Evolutionary conservation across 768 basidiomycete species (phyloP), one percentile per base, ranked within the genome.

Genomic region (Gloeopeniophorella convolvens): DNA sequence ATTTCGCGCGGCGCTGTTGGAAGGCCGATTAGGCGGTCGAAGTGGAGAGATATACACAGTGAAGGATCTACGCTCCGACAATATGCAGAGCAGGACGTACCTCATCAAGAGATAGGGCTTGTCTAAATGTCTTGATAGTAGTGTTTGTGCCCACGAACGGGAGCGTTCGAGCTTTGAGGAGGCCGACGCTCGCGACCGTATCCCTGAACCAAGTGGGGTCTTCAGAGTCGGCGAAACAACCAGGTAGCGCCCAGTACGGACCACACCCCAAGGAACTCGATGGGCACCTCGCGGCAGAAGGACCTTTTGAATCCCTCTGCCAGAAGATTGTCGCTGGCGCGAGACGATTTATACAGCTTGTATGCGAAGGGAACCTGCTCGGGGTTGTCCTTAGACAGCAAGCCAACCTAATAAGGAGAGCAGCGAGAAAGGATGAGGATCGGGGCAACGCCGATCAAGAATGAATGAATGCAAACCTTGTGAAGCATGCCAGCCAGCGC

Each of bases 241-340:
- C 7, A 35, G 23, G 28, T 8, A 7, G n/a, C 15, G 15, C 20
- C 4, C 26, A 7, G 42, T 41, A 5, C 39, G 30, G 75, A 85
- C 86, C 86, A 90, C 42, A 87, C 80, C 1, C 89, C 89, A 33
- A 91, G 65, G 50, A 89, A 90, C n/a, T 89, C 83, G 16, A 90
- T 72, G n/a, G 72, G 67, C 5, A 89, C 82, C 26, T 70, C 65
- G 31, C 71, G 75, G 44, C 79, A 85, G 60, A 86, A 90, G 0
- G 82, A 82, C 54, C 72, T 63, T 66, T 89, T 90, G 66, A 86
- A 91, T 13, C 82, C 81, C 3, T 72, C 73, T 12, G 79, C 78
- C 16, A 85, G 63, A 26, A 65, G 48, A 12, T 74, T 42, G 5
- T 75, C 74, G 2, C 62, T 63, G 16, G 66, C 58, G 56, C 80